Conservation (phyloP, 305 asterid species). For the Fraxinus angustifolia region DNA sequence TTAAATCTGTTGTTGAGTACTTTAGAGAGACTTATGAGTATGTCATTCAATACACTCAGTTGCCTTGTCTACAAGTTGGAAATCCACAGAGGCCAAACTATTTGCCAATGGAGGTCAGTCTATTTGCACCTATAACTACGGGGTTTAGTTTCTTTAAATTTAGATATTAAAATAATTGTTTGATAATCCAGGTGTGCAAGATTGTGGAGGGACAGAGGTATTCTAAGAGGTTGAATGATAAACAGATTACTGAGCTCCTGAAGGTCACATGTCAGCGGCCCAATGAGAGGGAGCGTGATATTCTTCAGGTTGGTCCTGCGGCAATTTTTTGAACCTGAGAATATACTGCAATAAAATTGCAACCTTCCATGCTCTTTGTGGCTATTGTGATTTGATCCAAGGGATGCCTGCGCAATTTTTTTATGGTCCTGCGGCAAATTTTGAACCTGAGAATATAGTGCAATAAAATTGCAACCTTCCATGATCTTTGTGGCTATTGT, state of each 20-base stretch:
- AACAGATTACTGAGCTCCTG: slow-evolving; percentile 76
- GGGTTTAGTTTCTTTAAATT: neutral
- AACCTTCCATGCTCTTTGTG: neutral
- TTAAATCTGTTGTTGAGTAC: slow-evolving; percentile 32
- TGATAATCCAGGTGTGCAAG: slow-evolving; percentile 66
- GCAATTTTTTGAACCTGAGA: neutral
- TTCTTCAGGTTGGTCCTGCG: slow-evolving; percentile 50
- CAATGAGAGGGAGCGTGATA: slow-evolving; percentile 67
- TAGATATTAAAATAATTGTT: neutral
- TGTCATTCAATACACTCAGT: slow-evolving; percentile 61
- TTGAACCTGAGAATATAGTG: neutral
- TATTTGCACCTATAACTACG: neutral
- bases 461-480: neutral
- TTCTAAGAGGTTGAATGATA: slow-evolving; percentile 80
- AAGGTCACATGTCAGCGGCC: slow-evolving; percentile 97
- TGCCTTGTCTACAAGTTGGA: slow-evolving; percentile 93
- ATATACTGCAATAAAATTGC: neutral
- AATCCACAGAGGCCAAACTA: slow-evolving; percentile 76
- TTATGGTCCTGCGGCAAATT: neutral
- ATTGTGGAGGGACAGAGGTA: slow-evolving; percentile 91
- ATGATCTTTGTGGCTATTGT: neutral
- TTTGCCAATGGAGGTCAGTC: slow-evolving; percentile 86
- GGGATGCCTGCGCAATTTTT: neutral
- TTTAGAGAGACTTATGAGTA: slow-evolving; percentile 75
- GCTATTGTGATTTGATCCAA: neutral